Percentiles rank a stretch among this genome's conserved stretches.
phyloP scores from a whole-genome alignment of 2,329 filamentous ascomycete genomes.

The Phaeomoniella chlamydospora region DNA sequence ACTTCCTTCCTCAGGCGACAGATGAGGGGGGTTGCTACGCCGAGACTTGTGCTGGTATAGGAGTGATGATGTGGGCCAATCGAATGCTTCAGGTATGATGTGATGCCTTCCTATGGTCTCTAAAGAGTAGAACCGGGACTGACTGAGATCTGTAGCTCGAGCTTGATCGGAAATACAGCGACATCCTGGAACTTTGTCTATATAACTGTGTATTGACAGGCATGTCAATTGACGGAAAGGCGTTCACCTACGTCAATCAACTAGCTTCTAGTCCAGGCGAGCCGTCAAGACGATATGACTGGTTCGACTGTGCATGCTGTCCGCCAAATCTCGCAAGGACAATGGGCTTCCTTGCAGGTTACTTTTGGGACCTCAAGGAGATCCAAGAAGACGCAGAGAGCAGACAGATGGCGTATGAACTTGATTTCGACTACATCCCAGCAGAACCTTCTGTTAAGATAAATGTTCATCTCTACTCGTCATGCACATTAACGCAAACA shows the following conservation, averaged over 20 bases:
- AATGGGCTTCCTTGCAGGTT: slow-evolving; percentile 38
- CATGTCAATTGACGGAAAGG: slow-evolving; percentile 34
- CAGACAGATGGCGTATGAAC: background rate
- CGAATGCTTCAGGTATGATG: slow-evolving; percentile 27
- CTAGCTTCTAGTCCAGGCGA: slow-evolving; percentile 23
- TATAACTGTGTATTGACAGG: slow-evolving; percentile 41
- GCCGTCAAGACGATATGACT: slow-evolving; percentile 30
- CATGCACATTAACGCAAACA: background rate
- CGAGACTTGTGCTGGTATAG: slow-evolving; percentile 41
- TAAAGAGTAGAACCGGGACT: too few species aligned
- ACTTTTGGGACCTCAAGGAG: slow-evolving; percentile 13
- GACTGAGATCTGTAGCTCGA: background rate
- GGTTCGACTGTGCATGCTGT: slow-evolving; percentile 41
- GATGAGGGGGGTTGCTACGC: slow-evolving; percentile 44
- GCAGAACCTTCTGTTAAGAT: background rate
- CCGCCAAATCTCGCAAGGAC: slow-evolving; percentile 38
- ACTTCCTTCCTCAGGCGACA: slow-evolving; percentile 37
- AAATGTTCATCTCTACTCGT: background rate
- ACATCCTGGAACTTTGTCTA: slow-evolving; percentile 41
- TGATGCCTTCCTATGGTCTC: too few species aligned
- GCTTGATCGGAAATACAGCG: slow-evolving; percentile 28
- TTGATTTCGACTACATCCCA: background rate
- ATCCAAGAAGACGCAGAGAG: background rate
- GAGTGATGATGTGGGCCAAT: slow-evolving; percentile 41
- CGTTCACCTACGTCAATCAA: slow-evolving; percentile 43